These are phyloP conservation scores for Aegilops bicornis DNA, from an alignment of 176 grass and related monocot genomes.

Conservation along the genomic window DNA sequence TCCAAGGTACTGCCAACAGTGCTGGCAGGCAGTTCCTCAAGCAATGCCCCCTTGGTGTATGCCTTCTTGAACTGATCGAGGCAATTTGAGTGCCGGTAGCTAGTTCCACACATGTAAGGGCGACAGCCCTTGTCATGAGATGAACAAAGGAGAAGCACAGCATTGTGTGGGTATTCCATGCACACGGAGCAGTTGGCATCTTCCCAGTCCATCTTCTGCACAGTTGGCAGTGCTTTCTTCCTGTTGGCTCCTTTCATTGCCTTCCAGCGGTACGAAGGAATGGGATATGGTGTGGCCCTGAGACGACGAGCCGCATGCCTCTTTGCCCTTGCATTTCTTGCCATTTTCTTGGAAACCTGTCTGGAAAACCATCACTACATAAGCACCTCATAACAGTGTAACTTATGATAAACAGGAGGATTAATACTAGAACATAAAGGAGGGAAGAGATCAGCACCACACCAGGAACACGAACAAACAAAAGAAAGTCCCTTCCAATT, in stretches of 20 bases:
- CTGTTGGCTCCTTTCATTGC: conserved; percentile 44
- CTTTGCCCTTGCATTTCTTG: conserved; percentile 61
- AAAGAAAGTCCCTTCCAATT: neutral
- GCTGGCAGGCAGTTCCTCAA: conserved; percentile 41
- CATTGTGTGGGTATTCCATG: conserved; percentile 96
- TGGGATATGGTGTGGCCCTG: conserved; percentile 71
- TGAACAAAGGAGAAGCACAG: conserved; percentile 95
- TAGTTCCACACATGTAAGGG: conserved; percentile 98
- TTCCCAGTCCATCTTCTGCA: conserved; percentile 88
- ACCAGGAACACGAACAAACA: neutral
- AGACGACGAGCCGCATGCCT: conserved; percentile 67
- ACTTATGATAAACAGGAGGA: neutral
- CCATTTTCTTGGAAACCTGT: conserved; percentile 67
- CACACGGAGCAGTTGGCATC: conserved; percentile 94
- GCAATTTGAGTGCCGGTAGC: conserved; percentile 85
- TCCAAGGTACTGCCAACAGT: conserved; percentile 27
- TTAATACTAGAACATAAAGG: neutral
- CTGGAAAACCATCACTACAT: neutral
- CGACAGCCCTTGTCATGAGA: conserved; percentile 95
- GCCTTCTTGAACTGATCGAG: conserved; percentile 97
- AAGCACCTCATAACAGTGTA: neutral
- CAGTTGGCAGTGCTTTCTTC: conserved; percentile 49
- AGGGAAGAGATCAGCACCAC: neutral
- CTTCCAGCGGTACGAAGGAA: conserved; percentile 67
- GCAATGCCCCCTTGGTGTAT: conserved; percentile 64